A percentile compares a stretch with the other conserved stretches of the same genome.
Evolutionary conservation across 768 basidiomycete genomes (phyloP).

Genomic region (Chalciporus pseudorubinellus): DNA sequence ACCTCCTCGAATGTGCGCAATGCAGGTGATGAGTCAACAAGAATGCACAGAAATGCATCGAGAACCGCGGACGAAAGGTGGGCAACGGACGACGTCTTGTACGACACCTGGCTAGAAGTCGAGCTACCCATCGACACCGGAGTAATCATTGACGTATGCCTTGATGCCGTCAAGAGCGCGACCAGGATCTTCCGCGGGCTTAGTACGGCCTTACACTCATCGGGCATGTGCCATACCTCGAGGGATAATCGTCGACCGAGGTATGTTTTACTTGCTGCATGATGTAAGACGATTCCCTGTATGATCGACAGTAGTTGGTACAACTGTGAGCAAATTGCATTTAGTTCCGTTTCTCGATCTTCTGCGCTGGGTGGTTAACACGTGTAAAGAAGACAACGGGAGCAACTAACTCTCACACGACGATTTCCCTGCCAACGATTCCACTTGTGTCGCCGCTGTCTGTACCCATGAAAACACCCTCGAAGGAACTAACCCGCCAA

Average conservation of each 20-base stretch:
- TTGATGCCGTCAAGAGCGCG: constrained; percentile 66
- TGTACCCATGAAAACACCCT: constrained; percentile 65
- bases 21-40: constrained; percentile 81
- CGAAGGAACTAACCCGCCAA: constrained; percentile 54
- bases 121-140: constrained; percentile 4
- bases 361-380: constrained; percentile 25
- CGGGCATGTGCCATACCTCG: constrained; percentile 46
- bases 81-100: constrained; percentile 19
- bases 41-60: constrained; percentile 81
- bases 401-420: constrained; percentile 39
- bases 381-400: neutral
- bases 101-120: constrained; percentile 15
- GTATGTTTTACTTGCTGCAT: constrained; percentile 62
- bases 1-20: constrained; percentile 76
- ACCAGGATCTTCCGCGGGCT: constrained; percentile 58
- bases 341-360: constrained; percentile 48
- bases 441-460: constrained; percentile 47
- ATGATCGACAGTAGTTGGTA: constrained; percentile 62
- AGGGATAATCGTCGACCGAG: constrained; percentile 66
- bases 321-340: constrained; percentile 50
- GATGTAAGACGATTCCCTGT: constrained; percentile 74
- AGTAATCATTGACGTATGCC: constrained; percentile 49
- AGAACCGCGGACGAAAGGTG: constrained; percentile 72
- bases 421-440: constrained; percentile 45
- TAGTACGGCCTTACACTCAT: constrained; percentile 3